Evolutionary conservation across 2,329 filamentous ascomycete genomes (phyloP).

Genomic region (Cladorrhinum sp.): DNA sequence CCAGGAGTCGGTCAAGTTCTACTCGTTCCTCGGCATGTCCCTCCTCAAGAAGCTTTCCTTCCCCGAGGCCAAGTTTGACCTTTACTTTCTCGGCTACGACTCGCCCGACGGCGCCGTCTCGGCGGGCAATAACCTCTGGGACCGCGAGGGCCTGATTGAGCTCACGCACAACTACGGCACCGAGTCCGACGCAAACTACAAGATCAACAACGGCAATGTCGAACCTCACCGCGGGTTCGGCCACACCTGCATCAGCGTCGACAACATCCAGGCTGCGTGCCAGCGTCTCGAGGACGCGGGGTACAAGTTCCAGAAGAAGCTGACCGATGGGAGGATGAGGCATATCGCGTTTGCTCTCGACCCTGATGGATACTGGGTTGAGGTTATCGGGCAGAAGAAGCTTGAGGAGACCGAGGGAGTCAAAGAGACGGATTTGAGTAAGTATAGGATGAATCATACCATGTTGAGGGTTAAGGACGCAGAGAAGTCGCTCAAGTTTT

Average conservation of each 20-base stretch:
- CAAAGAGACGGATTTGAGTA: constrained; percentile 67
- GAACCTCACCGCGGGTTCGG: constrained; percentile 83
- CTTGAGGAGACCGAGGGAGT: constrained; percentile 69
- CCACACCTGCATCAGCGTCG: constrained; percentile 79
- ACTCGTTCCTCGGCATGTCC: constrained; percentile 86
- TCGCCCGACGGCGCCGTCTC: constrained; percentile 68
- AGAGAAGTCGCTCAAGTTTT: constrained; percentile 72
- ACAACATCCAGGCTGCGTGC: constrained; percentile 86
- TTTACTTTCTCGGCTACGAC: constrained; percentile 94
- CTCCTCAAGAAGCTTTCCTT: constrained; percentile 76
- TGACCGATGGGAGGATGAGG: constrained; percentile 82
- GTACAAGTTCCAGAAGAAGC: constrained; percentile 92
- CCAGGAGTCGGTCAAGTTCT: constrained; percentile 85
- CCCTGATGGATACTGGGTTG: constrained; percentile 84
- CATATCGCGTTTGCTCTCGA: constrained; percentile 88
- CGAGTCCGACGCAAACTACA: constrained; percentile 77
- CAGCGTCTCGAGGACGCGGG: constrained; percentile 84
- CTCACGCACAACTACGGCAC: constrained; percentile 84
- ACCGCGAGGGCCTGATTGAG: constrained; percentile 88
- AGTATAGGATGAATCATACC: constrained; percentile 83
- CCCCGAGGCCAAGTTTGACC: constrained; percentile 86
- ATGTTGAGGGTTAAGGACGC: constrained; percentile 92
- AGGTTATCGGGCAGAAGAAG: constrained; percentile 71
- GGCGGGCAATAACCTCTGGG: constrained; percentile 66
- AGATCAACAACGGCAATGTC: constrained; percentile 82